Conservation (phyloP, 176 grass and related monocot species). For the Tillandsia leiboldiana region DNA sequence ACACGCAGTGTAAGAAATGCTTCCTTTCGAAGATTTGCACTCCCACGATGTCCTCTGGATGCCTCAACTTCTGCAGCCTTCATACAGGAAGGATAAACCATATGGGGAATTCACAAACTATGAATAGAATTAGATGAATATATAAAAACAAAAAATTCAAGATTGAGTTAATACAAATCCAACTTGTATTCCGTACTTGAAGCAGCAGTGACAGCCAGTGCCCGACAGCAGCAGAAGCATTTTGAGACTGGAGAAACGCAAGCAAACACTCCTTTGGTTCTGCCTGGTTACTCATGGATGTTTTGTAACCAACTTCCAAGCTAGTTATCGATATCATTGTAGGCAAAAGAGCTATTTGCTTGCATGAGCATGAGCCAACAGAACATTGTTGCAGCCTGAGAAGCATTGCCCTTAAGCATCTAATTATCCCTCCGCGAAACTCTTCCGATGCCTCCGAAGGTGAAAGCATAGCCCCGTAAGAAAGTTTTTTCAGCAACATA, state of each 20-base stretch:
- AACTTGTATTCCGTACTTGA: conserved; percentile 37
- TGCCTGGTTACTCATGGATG: conserved; percentile 13
- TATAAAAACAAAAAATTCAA: conserved; percentile 11
- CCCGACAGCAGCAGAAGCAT: conserved; percentile 79
- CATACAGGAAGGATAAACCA: conserved; percentile 24
- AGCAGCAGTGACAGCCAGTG: conserved; percentile 93
- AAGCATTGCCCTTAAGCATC: conserved; percentile 75
- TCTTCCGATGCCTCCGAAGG: conserved; percentile 77
- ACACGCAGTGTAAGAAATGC: conserved; percentile 60
- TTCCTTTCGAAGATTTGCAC: conserved; percentile 69
- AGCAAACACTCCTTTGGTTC: conserved; percentile 65
- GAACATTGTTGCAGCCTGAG: conserved; percentile 66
- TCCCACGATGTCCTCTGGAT: conserved; percentile 71
- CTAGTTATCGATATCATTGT: conserved; percentile 24
- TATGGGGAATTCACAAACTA: not conserved
- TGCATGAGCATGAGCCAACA: conserved; percentile 44
- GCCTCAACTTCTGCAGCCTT: conserved; percentile 77
- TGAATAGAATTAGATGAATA: not conserved
- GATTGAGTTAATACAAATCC: not conserved
- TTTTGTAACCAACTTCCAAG: conserved; percentile 8
- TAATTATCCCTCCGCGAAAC: conserved; percentile 67
- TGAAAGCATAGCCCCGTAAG: conserved; percentile 69
- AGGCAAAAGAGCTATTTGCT: conserved; percentile 35
- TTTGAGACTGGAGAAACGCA: conserved; percentile 69
- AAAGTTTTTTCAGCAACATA: conserved; percentile 64